These are phyloP conservation scores for Vanderwaltozyma yarrowii DNA, from an alignment of 805 yeast species.

Conservation along the genomic window DNA sequence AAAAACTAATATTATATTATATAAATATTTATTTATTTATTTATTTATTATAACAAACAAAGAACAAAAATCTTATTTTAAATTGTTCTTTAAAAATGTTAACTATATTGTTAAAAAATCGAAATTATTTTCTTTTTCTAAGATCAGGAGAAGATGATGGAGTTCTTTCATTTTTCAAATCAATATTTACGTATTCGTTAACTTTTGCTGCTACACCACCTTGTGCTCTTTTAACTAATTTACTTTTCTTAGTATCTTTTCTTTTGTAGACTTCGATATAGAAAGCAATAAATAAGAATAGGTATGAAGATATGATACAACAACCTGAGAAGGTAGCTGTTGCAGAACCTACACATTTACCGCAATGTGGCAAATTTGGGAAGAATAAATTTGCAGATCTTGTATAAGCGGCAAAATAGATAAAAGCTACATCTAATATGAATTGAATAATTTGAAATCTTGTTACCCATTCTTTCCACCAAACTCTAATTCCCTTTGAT, in stretches of 20 bases:
- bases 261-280: conserved; percentile 68
- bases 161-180: conserved; percentile 34
- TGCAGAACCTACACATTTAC: conserved; percentile 66
- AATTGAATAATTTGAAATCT: conserved; percentile 92
- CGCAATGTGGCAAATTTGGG: conserved; percentile 41
- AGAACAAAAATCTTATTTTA: too few relatives aligned
- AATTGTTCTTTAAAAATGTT: too few relatives aligned
- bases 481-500: conserved; percentile 86
- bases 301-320: conserved; percentile 64
- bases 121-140: conserved; percentile 31
- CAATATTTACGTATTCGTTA: conserved; percentile 67
- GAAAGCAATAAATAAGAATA: conserved; percentile 65
- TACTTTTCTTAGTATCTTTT: conserved; percentile 38
- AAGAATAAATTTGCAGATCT: conserved; percentile 39
- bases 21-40: too few relatives aligned
- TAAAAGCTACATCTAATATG: conserved; percentile 77
- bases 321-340: conserved; percentile 66
- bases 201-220: conserved; percentile 86
- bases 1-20: too few relatives aligned
- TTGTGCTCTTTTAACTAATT: conserved; percentile 59
- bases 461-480: conserved; percentile 99
- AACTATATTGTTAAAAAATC: too few relatives aligned
- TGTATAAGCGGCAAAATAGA: conserved; percentile 82
- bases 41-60: too few relatives aligned
- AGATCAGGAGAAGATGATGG: conserved; percentile 40